A percentile compares a stretch with the other conserved stretches of the same genome.
Evolutionary conservation across 345 rosid genomes (phyloP).

Genomic region (Heritiera fomes): DNA sequence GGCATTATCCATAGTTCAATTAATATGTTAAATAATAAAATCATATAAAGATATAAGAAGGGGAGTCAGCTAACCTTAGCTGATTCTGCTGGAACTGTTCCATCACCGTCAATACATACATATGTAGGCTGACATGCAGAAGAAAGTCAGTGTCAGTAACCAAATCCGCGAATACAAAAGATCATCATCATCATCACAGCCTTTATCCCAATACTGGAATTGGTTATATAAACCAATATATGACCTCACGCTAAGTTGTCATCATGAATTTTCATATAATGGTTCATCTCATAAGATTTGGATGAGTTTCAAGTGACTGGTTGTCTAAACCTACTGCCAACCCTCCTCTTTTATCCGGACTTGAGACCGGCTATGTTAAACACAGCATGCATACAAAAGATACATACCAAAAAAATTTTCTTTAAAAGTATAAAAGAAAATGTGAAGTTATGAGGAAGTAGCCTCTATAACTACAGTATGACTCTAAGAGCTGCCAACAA

Average conservation of each 20-base stretch:
- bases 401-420: neutral
- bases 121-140: constrained; percentile 64
- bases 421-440: neutral
- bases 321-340: no score
- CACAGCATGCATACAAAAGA: no score
- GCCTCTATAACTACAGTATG: neutral
- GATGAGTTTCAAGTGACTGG: no score
- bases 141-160: constrained; percentile 11
- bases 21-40: neutral
- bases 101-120: constrained; percentile 89
- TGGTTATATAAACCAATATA: no score
- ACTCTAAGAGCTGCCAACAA: constrained; percentile 10
- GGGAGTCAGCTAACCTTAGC: constrained; percentile 58
- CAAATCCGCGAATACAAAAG: neutral
- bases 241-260: no score
- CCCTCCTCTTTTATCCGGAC: no score
- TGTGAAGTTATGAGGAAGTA: neutral
- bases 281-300: no score
- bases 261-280: no score
- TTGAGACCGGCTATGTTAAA: no score
- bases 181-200: no score
- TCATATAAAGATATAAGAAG: constrained; percentile 2
- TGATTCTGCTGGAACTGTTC: constrained; percentile 92
- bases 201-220: no score
- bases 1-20: neutral